Evolutionary conservation across 2,329 filamentous ascomycete species (phyloP).

Genomic region (Calonectria ilicicola): DNA sequence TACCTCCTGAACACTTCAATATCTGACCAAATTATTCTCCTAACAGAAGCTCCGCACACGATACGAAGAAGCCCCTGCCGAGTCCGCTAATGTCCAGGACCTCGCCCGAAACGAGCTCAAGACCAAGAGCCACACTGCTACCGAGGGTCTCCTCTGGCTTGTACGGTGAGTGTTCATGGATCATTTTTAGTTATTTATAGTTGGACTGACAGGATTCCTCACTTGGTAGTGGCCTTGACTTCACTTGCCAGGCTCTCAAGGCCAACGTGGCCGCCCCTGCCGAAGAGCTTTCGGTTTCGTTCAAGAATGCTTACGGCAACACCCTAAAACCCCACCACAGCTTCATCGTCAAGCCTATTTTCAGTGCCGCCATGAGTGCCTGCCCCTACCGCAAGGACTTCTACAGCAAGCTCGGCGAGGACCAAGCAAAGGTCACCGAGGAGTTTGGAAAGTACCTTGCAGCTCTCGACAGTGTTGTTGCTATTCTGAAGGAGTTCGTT

Average conservation of each 20-base stretch:
- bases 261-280: slow-evolving; percentile 76
- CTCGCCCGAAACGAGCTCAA: slow-evolving; percentile 90
- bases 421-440: slow-evolving; percentile 70
- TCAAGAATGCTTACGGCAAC: slow-evolving; percentile 84
- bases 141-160: slow-evolving; percentile 93
- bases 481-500: slow-evolving; percentile 76
- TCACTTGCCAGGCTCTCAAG: slow-evolving; percentile 87
- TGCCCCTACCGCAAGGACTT: slow-evolving; percentile 96
- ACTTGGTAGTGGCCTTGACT: slow-evolving; percentile 84
- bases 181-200: too few relatives aligned
- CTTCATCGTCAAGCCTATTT: slow-evolving; percentile 91
- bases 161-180: slow-evolving; percentile 71
- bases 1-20: not conserved
- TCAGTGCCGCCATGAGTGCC: slow-evolving; percentile 91
- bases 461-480: slow-evolving; percentile 82
- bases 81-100: slow-evolving; percentile 87
- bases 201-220: not conserved
- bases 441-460: slow-evolving; percentile 79
- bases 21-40: slow-evolving; percentile 28
- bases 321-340: slow-evolving; percentile 94
- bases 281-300: slow-evolving; percentile 87
- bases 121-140: slow-evolving; percentile 87
- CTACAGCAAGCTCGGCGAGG: slow-evolving; percentile 84
- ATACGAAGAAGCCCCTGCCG: slow-evolving; percentile 79
- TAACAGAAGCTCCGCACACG: slow-evolving; percentile 88